phyloP scores from a whole-genome alignment of 768 basidiomycete species.

The Clavaria fumosa region DNA sequence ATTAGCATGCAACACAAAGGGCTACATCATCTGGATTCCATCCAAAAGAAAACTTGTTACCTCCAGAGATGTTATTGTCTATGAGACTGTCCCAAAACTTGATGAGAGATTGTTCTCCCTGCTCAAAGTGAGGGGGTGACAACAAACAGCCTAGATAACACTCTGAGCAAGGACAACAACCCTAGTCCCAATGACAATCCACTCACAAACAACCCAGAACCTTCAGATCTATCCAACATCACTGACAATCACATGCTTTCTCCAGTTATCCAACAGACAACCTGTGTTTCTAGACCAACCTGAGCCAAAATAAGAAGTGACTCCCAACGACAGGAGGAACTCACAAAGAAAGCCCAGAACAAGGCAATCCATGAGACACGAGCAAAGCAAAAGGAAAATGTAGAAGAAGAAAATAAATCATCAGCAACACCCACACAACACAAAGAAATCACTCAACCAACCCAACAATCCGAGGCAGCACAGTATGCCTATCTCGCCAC shows the following conservation, averaged over 20 bases:
- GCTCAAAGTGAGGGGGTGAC: constrained; percentile 2
- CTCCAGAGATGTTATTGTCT: constrained; percentile 1
- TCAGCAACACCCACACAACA: neutral
- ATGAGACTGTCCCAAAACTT: neutral
- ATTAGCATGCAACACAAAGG: neutral
- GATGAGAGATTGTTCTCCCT: neutral
- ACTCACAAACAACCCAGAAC: neutral
- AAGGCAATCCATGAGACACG: too few relatives aligned
- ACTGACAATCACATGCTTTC: too few relatives aligned
- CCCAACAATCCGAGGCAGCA: neutral
- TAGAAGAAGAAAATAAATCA: neutral
- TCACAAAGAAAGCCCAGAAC: too few relatives aligned
- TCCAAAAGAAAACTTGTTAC: neutral
- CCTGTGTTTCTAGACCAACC: too few relatives aligned
- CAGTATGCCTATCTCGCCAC: neutral
- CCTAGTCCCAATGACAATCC: neutral
- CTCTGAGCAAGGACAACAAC: neutral
- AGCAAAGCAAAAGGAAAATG: too few relatives aligned
- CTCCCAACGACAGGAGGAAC: too few relatives aligned
- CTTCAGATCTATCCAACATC: too few relatives aligned
- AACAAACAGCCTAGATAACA: neutral
- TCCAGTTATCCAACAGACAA: too few relatives aligned
- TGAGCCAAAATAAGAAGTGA: too few relatives aligned
- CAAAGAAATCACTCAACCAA: neutral
- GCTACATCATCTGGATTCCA: neutral